A percentile compares a stretch with the other conserved stretches of the same genome.
Conservation (phyloP, 2,329 filamentous ascomycete genomes). For the Grosmannia huntii region DNA sequence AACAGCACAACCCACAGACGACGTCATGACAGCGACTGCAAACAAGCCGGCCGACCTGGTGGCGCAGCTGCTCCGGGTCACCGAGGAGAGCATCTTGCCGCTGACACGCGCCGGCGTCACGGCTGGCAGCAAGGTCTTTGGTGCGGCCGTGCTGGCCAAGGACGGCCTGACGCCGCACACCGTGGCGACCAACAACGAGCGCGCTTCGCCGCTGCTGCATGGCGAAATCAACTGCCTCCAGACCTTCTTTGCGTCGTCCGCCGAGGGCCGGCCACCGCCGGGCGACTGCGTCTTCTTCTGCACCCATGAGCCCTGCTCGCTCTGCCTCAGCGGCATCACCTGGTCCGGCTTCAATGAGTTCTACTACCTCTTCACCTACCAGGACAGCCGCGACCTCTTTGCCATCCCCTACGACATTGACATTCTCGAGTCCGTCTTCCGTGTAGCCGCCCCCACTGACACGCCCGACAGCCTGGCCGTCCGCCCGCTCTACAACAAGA, state of each 20-base stretch:
- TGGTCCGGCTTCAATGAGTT: slow-evolving; percentile 45
- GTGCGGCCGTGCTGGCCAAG: slow-evolving; percentile 38
- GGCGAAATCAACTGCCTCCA: slow-evolving; percentile 51
- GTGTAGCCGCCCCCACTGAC: slow-evolving; percentile 28
- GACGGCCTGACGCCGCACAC: slow-evolving; percentile 28
- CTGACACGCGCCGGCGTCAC: slow-evolving; percentile 35
- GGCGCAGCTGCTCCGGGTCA: slow-evolving; percentile 25
- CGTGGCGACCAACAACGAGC: slow-evolving; percentile 43
- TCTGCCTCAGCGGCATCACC: slow-evolving; percentile 43
- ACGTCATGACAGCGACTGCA: not conserved
- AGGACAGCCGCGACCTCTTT: slow-evolving; percentile 44
- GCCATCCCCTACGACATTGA: slow-evolving; percentile 44
- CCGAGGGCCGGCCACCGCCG: slow-evolving; percentile 18
- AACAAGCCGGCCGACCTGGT: slow-evolving; percentile 21
- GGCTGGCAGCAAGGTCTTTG: slow-evolving; percentile 43
- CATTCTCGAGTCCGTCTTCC: slow-evolving; percentile 42
- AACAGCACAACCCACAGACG: not conserved
- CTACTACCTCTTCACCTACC: slow-evolving; percentile 46
- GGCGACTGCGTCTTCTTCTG: slow-evolving; percentile 43
- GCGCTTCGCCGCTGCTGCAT: slow-evolving; percentile 39
- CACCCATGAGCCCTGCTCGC: slow-evolving; percentile 45
- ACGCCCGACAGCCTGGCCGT: slow-evolving; percentile 22
- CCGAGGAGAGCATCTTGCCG: slow-evolving; percentile 35
- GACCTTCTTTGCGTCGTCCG: slow-evolving; percentile 34
- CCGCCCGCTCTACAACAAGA: slow-evolving; percentile 38